Base-by-base conservation (phyloP, 148 eudicot genomes). In the Vaccinium vitisidaea region DNA sequence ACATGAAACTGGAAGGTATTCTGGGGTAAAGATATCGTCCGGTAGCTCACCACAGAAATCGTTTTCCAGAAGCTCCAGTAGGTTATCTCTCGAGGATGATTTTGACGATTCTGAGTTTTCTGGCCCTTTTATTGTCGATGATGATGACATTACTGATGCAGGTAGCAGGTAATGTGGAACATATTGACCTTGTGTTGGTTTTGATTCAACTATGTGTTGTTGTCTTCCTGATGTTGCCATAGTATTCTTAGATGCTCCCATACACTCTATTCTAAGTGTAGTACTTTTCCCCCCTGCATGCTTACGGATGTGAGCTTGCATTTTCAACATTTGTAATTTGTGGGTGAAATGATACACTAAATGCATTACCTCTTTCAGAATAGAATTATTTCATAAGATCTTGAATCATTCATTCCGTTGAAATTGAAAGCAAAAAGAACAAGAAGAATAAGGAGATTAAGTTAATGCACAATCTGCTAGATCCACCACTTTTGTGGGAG, bases 121-220 rank as follows among this genome's bases (percentile, higher is more conserved):
- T 88, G 95, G 98, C 73, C 95, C 93, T 49, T 96, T 96, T 90
- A 90, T 89, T 83, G 93, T 92, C 61, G 94, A 94, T 81, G 92
- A 91, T 80, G 98, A 93, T 83, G 95, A 91, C 74, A 85, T 88
- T 84, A 84, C 82, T 13, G 90, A 90, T 90, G 85, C 84, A 18
- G 87, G 87, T 84, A 87, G 88, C 94, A 94, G 98, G 99, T 96
- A 92, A 78, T 80, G 53, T 55, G 50, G 71, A 18, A 53, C 59
- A 55, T 23, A 21, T 74, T 81, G 52, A 75, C 54, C 59, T 63
- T 54, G 39, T 78, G 63, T 49, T 59, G 32, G 27, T 58, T 75
- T 32, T 75, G 10, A 73, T 69, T 13, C 18, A 27, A 4, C 13
- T 69, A 27, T 69, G 73, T 36, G 75, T 39, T 0, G 4, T 50